These are phyloP conservation scores for Apiospora malaysiana DNA, from an alignment of 2,329 filamentous ascomycete genomes.

Conservation along the genomic window DNA sequence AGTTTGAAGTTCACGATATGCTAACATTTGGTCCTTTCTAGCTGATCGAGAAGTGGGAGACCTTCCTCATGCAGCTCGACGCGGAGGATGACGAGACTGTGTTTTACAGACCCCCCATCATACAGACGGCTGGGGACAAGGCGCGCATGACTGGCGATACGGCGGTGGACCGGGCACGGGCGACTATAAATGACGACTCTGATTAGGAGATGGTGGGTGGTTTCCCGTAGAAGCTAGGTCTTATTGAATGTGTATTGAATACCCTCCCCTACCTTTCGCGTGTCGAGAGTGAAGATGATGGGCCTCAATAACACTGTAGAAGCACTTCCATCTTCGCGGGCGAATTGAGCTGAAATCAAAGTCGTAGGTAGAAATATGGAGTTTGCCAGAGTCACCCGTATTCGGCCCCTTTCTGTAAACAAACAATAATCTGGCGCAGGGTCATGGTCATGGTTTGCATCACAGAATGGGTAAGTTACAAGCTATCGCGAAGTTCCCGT, in stretches of 20 bases:
- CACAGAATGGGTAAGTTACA: too few relatives aligned
- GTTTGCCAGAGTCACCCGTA: too few relatives aligned
- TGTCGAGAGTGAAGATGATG: background rate
- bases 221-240: background rate
- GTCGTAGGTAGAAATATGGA: too few relatives aligned
- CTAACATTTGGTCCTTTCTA: conserved; percentile 33
- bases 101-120: conserved; percentile 69
- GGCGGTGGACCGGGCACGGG: conserved; percentile 64
- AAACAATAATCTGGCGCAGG: too few relatives aligned
- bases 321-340: too few relatives aligned
- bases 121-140: conserved; percentile 54
- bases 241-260: conserved; percentile 4
- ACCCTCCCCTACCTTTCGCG: background rate
- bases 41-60: conserved; percentile 93
- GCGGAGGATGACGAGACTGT: conserved; percentile 83
- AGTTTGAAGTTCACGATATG: background rate
- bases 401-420: too few relatives aligned
- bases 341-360: too few relatives aligned
- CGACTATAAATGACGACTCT: conserved; percentile 65
- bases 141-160: conserved; percentile 53
- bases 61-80: conserved; percentile 94
- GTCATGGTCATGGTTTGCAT: too few relatives aligned
- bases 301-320: background rate
- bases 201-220: conserved; percentile 46
- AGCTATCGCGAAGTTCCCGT: too few relatives aligned